Base-by-base conservation (phyloP, 2,329 filamentous ascomycete genomes). In the Alternaria consortialis region DNA sequence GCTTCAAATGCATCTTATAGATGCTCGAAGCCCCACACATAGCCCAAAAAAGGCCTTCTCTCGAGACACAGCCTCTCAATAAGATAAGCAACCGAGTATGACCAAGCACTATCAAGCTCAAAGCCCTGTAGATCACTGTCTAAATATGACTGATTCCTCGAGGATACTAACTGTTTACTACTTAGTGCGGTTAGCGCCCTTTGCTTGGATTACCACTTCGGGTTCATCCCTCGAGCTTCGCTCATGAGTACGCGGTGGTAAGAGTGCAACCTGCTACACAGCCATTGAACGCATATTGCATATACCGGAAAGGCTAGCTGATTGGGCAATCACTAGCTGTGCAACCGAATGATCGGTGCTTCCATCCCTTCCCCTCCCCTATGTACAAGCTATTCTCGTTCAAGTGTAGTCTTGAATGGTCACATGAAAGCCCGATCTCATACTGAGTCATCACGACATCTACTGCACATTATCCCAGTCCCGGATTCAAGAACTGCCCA, bases 21-120 rank as follows among this genome's bases (percentile, higher is more conserved):
- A 17, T 46, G 27, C 29, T 46, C 43, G 25, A 46, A 1, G 43
- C 43, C 13, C 27, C 27, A 15, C 7, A 23, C 6, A 5, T 25
- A 29, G 1, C 29, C 9, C 1, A 46, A 46, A 46, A 31, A 1
- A n/a, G 15, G 7, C 27, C 9, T n/a, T 20, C 29, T 1, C 43
- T 46, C 43, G 43, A 5, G 15, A 46, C 43, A 17, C 43, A 46
- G 43, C 43, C 43, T 31, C 29, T 11, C 43, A 27, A n/a, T 13
- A 9, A 2, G 4, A 7, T 0, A 4, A 46, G 43, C 11, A 1
- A 0, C 23, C 25, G 25, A 29, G 29, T 15, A 46, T n/a, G 0
- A 31, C 17, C 43, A 31, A 46, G 27, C 27, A 20, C 25, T n/a
- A n/a, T 46, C 27, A 31, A 46, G 43, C 43, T 2, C 2, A 0